Evolutionary conservation across 139 green algal genomes (phyloP), one percentile per base, ranked within the genome.

Genomic region (Zygnema circumcarinatum): DNA sequence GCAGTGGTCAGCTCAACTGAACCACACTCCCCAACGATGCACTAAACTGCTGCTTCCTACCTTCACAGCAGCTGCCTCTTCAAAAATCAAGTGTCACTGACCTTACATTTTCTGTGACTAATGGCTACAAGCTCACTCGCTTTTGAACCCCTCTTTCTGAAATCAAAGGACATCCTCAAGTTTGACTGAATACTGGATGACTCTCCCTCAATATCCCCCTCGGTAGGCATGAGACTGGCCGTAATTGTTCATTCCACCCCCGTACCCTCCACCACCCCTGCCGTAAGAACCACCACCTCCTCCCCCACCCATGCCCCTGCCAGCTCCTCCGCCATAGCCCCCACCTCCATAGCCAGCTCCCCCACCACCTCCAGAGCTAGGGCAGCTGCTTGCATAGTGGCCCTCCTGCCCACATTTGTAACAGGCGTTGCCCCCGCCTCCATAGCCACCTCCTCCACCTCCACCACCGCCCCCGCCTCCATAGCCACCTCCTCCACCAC

Each of bases 311-410:
- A 67, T 53, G 33, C 76, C 42, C 29, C 74, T 72, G 36, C 82
- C 89, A 47, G 68, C 82, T 0, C 81, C 83, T 38, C 87, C 90
- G 62, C 38, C 84, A 41, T 69, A 85, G 22, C 67, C 67, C 38
- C 53, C 82, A 36, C 91, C 86, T 91, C 67, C 81, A 54, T 85
- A 69, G 0, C 35, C 41, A 76, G 74, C 92, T 31, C 91, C 83
- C 31, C 89, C 83, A 52, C 80, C 76, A 39, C 89, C 89, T 1
- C 76, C n/a, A n/a, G 90, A 69, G 29, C 25, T 42, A 62, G 83
- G 76, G 2, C 82, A 52, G 69, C 38, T 39, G 20, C 76, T 39
- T 67, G 47, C 69, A 31, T 42, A 81, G 2, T 79, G 53, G 2
- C 80, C 87, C 33, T 22, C 79, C 31, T 52, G 68, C 35, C 90